These are phyloP conservation scores for Colletotrichum destructivum DNA, from an alignment of 2,329 filamentous ascomycete species.

Conservation along the genomic window DNA sequence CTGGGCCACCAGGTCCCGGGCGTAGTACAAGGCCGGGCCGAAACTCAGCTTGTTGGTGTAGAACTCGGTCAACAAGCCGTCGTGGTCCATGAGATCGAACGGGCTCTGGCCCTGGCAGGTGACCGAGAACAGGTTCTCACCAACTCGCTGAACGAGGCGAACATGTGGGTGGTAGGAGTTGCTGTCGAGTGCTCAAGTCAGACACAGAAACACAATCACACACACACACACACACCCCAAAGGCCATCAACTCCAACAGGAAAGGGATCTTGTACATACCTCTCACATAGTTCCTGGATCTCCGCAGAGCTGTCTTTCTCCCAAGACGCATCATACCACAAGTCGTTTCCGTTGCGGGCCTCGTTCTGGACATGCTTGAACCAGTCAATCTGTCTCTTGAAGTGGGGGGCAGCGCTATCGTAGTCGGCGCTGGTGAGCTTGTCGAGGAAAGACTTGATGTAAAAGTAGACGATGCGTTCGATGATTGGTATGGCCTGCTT, in stretches of 20 bases:
- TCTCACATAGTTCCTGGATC: no score
- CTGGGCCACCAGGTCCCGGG: not conserved
- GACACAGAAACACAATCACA: no score
- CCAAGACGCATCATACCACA: no score
- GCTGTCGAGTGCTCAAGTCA: no score
- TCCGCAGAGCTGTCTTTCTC: no score
- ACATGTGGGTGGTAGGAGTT: no score
- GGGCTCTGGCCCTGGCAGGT: constrained; percentile 27
- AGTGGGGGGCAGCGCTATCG: not conserved
- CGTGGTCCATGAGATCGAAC: constrained; percentile 28
- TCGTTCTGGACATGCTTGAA: constrained; percentile 17
- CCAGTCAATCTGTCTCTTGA: constrained; percentile 26
- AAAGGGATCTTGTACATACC: no score
- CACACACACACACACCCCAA: no score
- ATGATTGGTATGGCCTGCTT: constrained; percentile 24
- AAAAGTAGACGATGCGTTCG: constrained; percentile 27
- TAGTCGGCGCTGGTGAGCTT: not conserved
- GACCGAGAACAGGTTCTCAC: constrained; percentile 13
- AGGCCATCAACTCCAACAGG: no score
- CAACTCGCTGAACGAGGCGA: not conserved
- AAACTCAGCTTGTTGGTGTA: constrained; percentile 23
- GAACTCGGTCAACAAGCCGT: constrained; percentile 28
- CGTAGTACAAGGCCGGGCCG: constrained; percentile 21
- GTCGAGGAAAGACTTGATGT: constrained; percentile 4
- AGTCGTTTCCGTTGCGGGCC: not conserved